Conservation (phyloP, 2,329 filamentous ascomycete species). For the Penicillium sp. region DNA sequence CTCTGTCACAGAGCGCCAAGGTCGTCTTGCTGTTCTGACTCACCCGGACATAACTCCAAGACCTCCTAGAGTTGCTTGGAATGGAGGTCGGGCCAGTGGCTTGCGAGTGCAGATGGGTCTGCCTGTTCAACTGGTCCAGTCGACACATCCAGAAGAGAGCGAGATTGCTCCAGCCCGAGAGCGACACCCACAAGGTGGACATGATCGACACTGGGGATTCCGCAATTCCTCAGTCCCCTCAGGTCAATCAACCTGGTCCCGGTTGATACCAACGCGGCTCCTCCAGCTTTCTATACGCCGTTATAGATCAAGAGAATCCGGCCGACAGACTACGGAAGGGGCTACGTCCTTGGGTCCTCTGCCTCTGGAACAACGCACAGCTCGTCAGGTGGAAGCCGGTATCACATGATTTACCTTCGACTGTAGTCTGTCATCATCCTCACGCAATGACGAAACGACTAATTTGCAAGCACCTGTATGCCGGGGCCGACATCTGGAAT, state of each 20-base stretch:
- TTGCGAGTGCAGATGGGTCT: slow-evolving; percentile 37
- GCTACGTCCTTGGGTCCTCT: not conserved
- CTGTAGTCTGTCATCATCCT: not conserved
- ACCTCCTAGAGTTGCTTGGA: slow-evolving; percentile 36
- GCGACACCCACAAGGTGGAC: not conserved
- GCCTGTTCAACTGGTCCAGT: slow-evolving; percentile 36
- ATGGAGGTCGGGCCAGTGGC: slow-evolving; percentile 31
- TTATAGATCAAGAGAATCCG: not conserved
- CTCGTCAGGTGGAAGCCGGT: slow-evolving; percentile 24
- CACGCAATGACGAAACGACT: slow-evolving; percentile 1
- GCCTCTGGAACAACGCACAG: slow-evolving; percentile 16
- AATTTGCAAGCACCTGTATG: slow-evolving; percentile 5
- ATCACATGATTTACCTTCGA: slow-evolving; percentile 5
- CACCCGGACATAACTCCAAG: slow-evolving; percentile 26
- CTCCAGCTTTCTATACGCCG: slow-evolving; percentile 6
- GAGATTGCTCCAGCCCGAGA: slow-evolving; percentile 18
- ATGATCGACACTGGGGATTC: not conserved
- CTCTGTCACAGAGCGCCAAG: slow-evolving; percentile 30
- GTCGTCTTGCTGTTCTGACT: slow-evolving; percentile 26
- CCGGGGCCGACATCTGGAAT: slow-evolving; percentile 27
- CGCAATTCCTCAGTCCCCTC: not conserved
- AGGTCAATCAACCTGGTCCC: slow-evolving; percentile 13
- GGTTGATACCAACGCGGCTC: slow-evolving; percentile 18
- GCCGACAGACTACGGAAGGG: not conserved
- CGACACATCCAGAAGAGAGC: slow-evolving; percentile 27